Percentiles rank a stretch among this genome's conserved stretches.
Evolutionary conservation across 805 yeast species (phyloP).

Genomic region (Lipomyces anomalus): DNA sequence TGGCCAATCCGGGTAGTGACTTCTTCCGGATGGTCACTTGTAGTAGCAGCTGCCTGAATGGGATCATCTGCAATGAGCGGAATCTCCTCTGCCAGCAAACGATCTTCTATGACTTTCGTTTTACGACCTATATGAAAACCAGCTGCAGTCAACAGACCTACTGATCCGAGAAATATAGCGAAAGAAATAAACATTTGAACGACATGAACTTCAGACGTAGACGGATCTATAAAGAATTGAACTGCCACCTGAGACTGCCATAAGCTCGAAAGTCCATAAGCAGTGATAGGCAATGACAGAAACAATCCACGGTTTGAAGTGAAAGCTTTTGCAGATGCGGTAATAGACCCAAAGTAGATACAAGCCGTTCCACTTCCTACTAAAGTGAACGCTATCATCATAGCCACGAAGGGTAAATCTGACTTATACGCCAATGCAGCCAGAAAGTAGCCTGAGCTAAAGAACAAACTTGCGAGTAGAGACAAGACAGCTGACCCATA

Average conservation of each 20-base stretch:
- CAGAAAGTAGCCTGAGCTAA: slow-evolving; percentile 20
- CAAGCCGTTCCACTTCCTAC: slow-evolving; percentile 39
- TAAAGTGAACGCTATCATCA: slow-evolving; percentile 31
- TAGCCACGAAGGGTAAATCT: slow-evolving; percentile 13
- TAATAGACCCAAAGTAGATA: slow-evolving; percentile 32
- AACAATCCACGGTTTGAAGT: slow-evolving; percentile 59
- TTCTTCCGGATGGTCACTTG: slow-evolving; percentile 8
- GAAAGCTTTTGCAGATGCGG: slow-evolving; percentile 29
- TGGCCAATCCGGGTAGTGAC: too few species aligned
- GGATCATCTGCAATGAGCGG: slow-evolving; percentile 3
- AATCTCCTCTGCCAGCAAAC: slow-evolving; percentile 6
- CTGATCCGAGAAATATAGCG: slow-evolving; percentile 16
- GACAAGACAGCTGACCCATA: slow-evolving; percentile 25
- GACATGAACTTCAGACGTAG: slow-evolving; percentile 21
- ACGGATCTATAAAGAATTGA: slow-evolving; percentile 35
- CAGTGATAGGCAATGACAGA: slow-evolving; percentile 81
- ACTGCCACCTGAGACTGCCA: slow-evolving; percentile 57
- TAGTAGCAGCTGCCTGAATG: not conserved
- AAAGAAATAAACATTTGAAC: slow-evolving; percentile 20
- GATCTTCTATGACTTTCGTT: not conserved
- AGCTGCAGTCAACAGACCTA: slow-evolving; percentile 19
- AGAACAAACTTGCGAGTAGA: slow-evolving; percentile 17
- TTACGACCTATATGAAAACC: slow-evolving; percentile 5
- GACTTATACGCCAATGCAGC: slow-evolving; percentile 22
- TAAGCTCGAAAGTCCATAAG: slow-evolving; percentile 77